phyloP scores from a whole-genome alignment of 805 yeast genomes.

The Barnettozyma pratensis region DNA sequence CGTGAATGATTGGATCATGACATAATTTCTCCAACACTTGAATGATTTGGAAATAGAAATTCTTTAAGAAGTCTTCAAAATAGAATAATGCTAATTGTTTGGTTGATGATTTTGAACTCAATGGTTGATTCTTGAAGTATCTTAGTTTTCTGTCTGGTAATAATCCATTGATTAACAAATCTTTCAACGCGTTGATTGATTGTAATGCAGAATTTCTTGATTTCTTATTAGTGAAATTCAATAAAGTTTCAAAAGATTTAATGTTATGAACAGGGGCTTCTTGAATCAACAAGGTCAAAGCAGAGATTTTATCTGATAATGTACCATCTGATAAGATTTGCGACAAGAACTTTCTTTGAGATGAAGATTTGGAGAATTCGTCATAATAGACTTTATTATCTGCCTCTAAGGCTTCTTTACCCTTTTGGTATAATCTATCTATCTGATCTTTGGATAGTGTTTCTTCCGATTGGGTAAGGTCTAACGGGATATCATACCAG shows the following conservation, averaged over 20 bases:
- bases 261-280: slow-evolving; percentile 91
- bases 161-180: slow-evolving; percentile 77
- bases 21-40: slow-evolving; percentile 71
- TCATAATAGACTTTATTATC: slow-evolving; percentile 71
- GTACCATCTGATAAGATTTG: slow-evolving; percentile 92
- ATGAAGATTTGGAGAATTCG: slow-evolving; percentile 68
- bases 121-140: slow-evolving; percentile 70
- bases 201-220: slow-evolving; percentile 90
- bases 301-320: slow-evolving; percentile 88
- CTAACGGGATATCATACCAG: slow-evolving; percentile 67
- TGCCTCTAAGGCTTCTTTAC: slow-evolving; percentile 54
- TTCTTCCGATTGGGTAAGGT: slow-evolving; percentile 19
- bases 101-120: slow-evolving; percentile 40
- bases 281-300: slow-evolving; percentile 85
- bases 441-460: slow-evolving; percentile 46
- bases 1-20: slow-evolving; percentile 90
- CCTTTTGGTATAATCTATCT: slow-evolving; percentile 58
- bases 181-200: slow-evolving; percentile 84
- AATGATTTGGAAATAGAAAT: slow-evolving; percentile 66
- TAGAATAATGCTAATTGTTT: slow-evolving; percentile 67
- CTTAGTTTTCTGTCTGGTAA: slow-evolving; percentile 81
- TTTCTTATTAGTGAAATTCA: slow-evolving; percentile 81
- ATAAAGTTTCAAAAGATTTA: slow-evolving; percentile 74
- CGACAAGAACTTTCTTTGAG: slow-evolving; percentile 82
- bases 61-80: slow-evolving; percentile 87